phyloP scores from a whole-genome alignment of 2,329 filamentous ascomycete species.

The Ophiostoma quercus region DNA sequence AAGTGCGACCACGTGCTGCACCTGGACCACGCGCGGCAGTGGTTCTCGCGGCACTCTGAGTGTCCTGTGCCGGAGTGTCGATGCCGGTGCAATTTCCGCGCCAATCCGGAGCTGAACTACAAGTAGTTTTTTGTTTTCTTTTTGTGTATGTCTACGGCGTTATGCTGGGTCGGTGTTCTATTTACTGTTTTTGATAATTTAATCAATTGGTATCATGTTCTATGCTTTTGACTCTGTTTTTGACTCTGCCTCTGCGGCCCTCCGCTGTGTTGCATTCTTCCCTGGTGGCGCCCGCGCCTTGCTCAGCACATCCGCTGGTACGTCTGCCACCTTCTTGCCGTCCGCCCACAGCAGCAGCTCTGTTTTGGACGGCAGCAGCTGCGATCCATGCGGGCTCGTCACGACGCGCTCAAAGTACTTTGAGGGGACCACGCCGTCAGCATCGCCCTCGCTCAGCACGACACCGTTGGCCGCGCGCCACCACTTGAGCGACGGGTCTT shows the following conservation, averaged over 20 bases:
- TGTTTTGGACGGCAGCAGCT: neutral
- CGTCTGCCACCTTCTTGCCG: slow-evolving; percentile 60
- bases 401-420: slow-evolving; percentile 68
- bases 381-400: slow-evolving; percentile 48
- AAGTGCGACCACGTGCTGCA: slow-evolving; percentile 64
- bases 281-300: slow-evolving; percentile 45
- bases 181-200: neutral
- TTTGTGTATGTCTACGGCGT: neutral
- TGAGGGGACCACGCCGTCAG: slow-evolving; percentile 56
- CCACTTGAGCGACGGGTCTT: slow-evolving; percentile 59
- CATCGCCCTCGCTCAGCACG: slow-evolving; percentile 59
- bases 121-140: slow-evolving; percentile 26
- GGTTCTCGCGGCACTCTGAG: slow-evolving; percentile 60
- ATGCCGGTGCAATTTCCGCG: slow-evolving; percentile 58
- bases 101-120: slow-evolving; percentile 56
- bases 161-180: neutral
- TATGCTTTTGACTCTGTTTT: neutral
- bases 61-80: slow-evolving; percentile 65
- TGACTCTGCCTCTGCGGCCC: neutral
- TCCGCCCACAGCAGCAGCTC: slow-evolving; percentile 61
- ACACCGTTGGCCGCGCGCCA: slow-evolving; percentile 77
- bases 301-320: slow-evolving; percentile 52
- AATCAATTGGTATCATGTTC: neutral
- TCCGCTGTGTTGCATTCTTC: slow-evolving; percentile 34
- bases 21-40: slow-evolving; percentile 60